Base-by-base conservation (phyloP, 2,329 filamentous ascomycete genomes). In the Gremmenia infestans region DNA sequence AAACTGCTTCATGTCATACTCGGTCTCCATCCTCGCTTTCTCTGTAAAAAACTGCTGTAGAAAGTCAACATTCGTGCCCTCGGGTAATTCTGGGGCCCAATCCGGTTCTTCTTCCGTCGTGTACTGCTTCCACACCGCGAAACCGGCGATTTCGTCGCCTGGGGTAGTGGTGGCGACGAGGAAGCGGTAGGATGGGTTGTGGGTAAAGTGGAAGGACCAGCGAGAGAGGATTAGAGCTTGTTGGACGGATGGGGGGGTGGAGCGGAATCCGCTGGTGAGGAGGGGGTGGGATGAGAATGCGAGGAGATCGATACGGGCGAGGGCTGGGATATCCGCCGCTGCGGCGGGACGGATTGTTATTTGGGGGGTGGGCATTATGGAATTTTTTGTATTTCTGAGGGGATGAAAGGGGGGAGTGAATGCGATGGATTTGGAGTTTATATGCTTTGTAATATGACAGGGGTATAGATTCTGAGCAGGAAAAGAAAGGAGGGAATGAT, bases 221-320 rank as follows among this genome's bases (percentile, higher is more conserved):
- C 46, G 54, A 5, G 32, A 42, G 9, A 56, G 49, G 8, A 52
- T 48, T 15, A 56, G 49, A 25, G 25, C 19, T 56, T 56, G 2
- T 23, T 12, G 4, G 49, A 48, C 22, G 12, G 12, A 15, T 12
- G 32, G 54, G 49, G 48, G 48, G 2, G 49, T 43, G 14, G 48
- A 52, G 5, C 32, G 17, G 49, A 56, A 52, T 2, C 48, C 48
- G 22, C n/a, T 48, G 23, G 54, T 23, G 23, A 56, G 23, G 22
- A 56, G 42, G 8, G 49, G 54, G 22, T 56, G 54, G 7, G 14
- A n/a, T 3, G 42, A 32, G 17, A 48, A 52, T 32, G 54, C 54
- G 22, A 23, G 40, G 19, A 52, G 35, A 25, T 56, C 54, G 43
- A 56, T 42, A 9, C 40, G 40, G 15, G 54, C 32, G 15, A 56